Evolutionary conservation across 352 stramenopile species (phyloP).

Genomic region (Phytophthora aleatoria): DNA sequence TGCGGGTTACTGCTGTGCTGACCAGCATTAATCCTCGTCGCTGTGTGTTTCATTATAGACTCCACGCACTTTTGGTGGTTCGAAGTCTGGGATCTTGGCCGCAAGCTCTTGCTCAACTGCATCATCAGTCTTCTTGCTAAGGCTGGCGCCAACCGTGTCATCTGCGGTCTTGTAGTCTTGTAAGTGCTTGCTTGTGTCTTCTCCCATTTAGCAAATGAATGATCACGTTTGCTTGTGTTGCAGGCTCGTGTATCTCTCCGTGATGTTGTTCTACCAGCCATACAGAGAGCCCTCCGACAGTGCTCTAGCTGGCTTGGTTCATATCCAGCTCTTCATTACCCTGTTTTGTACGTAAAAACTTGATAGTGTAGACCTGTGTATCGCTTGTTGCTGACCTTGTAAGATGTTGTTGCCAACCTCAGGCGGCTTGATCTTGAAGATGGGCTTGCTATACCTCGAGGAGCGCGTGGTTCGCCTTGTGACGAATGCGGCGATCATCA

Average conservation of each 20-base stretch:
- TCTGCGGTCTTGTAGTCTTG: slow-evolving; percentile 71
- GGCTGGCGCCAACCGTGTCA: slow-evolving; percentile 68
- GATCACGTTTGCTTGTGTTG: neutral
- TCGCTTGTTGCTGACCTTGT: neutral
- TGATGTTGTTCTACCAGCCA: slow-evolving; percentile 75
- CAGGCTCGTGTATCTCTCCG: slow-evolving; percentile 76
- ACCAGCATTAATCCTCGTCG: too few species aligned
- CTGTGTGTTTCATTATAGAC: slow-evolving; percentile 38
- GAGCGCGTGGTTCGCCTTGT: slow-evolving; percentile 51
- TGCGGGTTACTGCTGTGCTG: neutral
- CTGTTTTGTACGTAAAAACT: slow-evolving; percentile 62
- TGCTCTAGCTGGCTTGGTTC: slow-evolving; percentile 58
- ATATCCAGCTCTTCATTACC: slow-evolving; percentile 83
- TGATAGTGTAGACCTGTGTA: neutral
- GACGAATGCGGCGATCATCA: slow-evolving; percentile 54
- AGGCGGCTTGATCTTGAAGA: slow-evolving; percentile 75
- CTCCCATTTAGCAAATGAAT: neutral
- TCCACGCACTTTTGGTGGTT: slow-evolving; percentile 75
- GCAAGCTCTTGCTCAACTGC: slow-evolving; percentile 78
- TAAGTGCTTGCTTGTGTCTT: slow-evolving; percentile 14
- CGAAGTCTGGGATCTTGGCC: slow-evolving; percentile 74
- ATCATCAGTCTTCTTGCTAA: slow-evolving; percentile 67
- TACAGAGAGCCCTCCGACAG: slow-evolving; percentile 71
- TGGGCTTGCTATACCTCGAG: slow-evolving; percentile 56
- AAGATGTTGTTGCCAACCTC: neutral